Conservation (phyloP, 192 early-diverging fungal genomes). For the Coemansia sp. region DNA sequence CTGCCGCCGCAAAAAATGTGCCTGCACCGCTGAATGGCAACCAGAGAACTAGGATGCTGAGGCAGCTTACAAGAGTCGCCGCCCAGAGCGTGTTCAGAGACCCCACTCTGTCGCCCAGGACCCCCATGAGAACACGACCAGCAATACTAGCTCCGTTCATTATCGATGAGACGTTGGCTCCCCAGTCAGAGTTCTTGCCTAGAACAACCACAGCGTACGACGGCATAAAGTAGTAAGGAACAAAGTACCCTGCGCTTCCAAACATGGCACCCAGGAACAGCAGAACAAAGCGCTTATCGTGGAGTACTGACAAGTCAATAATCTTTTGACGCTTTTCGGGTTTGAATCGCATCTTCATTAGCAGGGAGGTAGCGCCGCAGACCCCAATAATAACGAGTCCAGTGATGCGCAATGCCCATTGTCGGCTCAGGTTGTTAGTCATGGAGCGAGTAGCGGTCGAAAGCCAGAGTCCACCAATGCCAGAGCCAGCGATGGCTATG, state of each 20-base stretch:
- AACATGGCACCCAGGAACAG: slow-evolving; percentile 23
- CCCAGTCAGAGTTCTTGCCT: slow-evolving; percentile 20
- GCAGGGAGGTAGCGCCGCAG: slow-evolving; percentile 4
- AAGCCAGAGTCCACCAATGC: slow-evolving; percentile 70
- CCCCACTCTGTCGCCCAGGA: slow-evolving; percentile 28
- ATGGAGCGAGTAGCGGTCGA: slow-evolving; percentile 58
- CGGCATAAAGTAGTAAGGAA: slow-evolving; percentile 27
- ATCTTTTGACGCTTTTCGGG: slow-evolving; percentile 19
- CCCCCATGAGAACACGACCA: slow-evolving; percentile 32
- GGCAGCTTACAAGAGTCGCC: slow-evolving; percentile 16
- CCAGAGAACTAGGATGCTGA: slow-evolving; percentile 42
- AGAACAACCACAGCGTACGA: slow-evolving; percentile 22
- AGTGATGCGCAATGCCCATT: slow-evolving; percentile 68
- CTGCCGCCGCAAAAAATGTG: slow-evolving; percentile 23
- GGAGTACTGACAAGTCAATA: slow-evolving; percentile 18
- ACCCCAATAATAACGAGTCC: slow-evolving; percentile 57
- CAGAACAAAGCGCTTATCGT: slow-evolving; percentile 17
- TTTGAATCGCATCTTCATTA: slow-evolving; percentile 28
- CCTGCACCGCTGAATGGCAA: slow-evolving; percentile 27
- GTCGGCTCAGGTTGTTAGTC: slow-evolving; percentile 56
- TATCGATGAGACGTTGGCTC: slow-evolving; percentile 37
- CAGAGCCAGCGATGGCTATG: slow-evolving; percentile 68
- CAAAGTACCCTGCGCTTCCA: slow-evolving; percentile 17
- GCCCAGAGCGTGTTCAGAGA: slow-evolving; percentile 26
- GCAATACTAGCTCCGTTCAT: slow-evolving; percentile 34